Evolutionary conservation across 441 rosid species (phyloP).

Genomic region (Adansonia grandidieri): DNA sequence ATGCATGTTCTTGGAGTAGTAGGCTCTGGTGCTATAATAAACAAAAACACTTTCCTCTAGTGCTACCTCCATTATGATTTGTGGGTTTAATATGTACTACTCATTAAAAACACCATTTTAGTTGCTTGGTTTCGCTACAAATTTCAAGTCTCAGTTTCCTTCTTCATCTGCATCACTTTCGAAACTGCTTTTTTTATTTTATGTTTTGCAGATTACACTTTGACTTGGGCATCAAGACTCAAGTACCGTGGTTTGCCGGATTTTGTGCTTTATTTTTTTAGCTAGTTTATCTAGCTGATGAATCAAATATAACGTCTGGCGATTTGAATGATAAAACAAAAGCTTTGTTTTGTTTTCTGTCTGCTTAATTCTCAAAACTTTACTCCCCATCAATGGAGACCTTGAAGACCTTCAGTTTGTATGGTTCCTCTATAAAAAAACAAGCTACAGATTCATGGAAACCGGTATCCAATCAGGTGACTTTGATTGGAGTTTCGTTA

Average conservation of each 20-base stretch:
- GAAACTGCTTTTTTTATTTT: neutral
- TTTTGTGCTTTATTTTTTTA: constrained; percentile 7
- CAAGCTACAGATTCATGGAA: neutral
- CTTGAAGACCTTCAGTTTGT: neutral
- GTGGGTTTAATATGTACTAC: no score
- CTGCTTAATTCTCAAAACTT: neutral
- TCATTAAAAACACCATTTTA: no score
- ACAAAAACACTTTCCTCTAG: no score
- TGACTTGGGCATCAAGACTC: constrained; percentile 53
- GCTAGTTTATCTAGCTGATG: constrained; percentile 22
- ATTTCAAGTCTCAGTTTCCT: neutral
- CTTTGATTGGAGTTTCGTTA: neutral
- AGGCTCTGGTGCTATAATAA: no score
- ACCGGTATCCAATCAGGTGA: neutral
- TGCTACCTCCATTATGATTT: neutral
- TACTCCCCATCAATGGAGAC: no score
- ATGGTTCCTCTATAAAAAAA: neutral
- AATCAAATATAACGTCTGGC: constrained; percentile 24
- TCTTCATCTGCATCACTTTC: neutral
- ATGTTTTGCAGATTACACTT: constrained; percentile 59
- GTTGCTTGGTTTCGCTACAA: no score
- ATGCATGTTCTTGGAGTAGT: no score
- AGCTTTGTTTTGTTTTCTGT: neutral
- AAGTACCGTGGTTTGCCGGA: constrained; percentile 10
- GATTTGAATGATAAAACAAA: constrained; percentile 31